Conservation (phyloP, 495 filamentous ascomycete genomes). For the Neurospora sp. region DNA sequence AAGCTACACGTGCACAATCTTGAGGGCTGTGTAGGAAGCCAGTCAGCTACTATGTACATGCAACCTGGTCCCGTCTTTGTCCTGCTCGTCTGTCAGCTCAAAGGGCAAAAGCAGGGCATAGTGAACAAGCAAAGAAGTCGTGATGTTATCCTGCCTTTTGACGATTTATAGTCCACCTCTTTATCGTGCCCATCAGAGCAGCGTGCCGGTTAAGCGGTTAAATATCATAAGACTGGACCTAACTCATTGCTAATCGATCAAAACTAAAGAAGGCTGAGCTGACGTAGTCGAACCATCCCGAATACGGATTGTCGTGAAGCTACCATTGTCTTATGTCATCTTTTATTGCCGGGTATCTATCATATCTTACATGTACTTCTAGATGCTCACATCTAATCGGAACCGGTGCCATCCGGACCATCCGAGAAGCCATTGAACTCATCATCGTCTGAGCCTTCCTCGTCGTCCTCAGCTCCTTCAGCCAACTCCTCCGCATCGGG, state of each 20-base stretch:
- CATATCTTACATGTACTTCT: not conserved
- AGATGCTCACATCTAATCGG: constrained; percentile 20
- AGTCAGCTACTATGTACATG: not conserved
- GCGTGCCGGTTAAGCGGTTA: not conserved
- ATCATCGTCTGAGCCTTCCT: constrained; percentile 33
- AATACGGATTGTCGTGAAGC: not conserved
- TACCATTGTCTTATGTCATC: not conserved
- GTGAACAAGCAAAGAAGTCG: not conserved
- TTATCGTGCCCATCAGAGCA: not conserved
- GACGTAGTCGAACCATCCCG: not conserved
- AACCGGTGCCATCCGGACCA: constrained; percentile 29
- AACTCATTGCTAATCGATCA: not conserved
- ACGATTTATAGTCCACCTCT: not conserved
- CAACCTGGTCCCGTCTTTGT: not conserved
- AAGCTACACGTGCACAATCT: not conserved
- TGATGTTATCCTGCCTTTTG: not conserved
- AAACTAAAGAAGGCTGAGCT: not conserved
- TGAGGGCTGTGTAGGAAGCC: not conserved
- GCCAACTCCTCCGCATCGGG: constrained; percentile 17
- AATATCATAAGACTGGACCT: not conserved
- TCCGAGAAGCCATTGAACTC: constrained; percentile 40
- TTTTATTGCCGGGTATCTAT: not conserved
- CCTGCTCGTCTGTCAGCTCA: not conserved
- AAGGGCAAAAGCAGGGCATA: not conserved
- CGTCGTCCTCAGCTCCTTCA: constrained; percentile 13